Evolutionary conservation across 1,139 yeast genomes (phyloP).

Genomic region (Lodderomyces pseudojiufengensis): DNA sequence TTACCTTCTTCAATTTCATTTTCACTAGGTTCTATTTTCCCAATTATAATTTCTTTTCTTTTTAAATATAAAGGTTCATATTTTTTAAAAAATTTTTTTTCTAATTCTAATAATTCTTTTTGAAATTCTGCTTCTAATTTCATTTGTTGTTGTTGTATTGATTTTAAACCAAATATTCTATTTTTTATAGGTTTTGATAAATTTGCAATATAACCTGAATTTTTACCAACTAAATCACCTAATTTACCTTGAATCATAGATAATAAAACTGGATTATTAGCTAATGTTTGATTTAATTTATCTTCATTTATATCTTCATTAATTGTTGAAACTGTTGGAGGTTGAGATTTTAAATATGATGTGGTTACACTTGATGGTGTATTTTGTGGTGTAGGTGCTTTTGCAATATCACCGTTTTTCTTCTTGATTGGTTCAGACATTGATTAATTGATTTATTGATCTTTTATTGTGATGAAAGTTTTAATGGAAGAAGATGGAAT

Average conservation of each 20-base stretch:
- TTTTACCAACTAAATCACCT: slow-evolving; percentile 78
- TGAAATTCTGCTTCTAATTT: slow-evolving; percentile 88
- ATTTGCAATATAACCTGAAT: slow-evolving; percentile 79
- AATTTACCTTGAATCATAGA: slow-evolving; percentile 90
- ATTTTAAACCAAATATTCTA: slow-evolving; percentile 78
- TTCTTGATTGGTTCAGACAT: slow-evolving; percentile 72
- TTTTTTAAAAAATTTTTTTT: slow-evolving; percentile 69
- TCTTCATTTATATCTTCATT: slow-evolving; percentile 57
- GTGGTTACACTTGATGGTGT: slow-evolving; percentile 90
- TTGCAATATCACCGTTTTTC: slow-evolving; percentile 72
- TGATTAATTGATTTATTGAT: too few species aligned
- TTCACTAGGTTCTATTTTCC: slow-evolving; percentile 70
- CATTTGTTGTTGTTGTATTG: slow-evolving; percentile 80
- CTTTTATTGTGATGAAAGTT: background rate
- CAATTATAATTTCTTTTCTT: slow-evolving; percentile 70
- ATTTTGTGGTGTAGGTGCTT: slow-evolving; percentile 98
- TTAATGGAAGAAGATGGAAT: slow-evolving; percentile 1
- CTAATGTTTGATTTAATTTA: slow-evolving; percentile 43
- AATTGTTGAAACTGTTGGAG: slow-evolving; percentile 77
- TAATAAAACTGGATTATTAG: slow-evolving; percentile 72
- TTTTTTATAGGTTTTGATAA: slow-evolving; percentile 74
- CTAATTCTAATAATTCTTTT: slow-evolving; percentile 80
- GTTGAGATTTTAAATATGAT: slow-evolving; percentile 66
- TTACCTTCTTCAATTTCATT: slow-evolving; percentile 80
- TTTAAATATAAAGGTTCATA: slow-evolving; percentile 76